Percentiles rank a stretch among this genome's conserved stretches.
phyloP scores from a whole-genome alignment of 352 stramenopile genomes.

The Globisporangium splendens region DNA sequence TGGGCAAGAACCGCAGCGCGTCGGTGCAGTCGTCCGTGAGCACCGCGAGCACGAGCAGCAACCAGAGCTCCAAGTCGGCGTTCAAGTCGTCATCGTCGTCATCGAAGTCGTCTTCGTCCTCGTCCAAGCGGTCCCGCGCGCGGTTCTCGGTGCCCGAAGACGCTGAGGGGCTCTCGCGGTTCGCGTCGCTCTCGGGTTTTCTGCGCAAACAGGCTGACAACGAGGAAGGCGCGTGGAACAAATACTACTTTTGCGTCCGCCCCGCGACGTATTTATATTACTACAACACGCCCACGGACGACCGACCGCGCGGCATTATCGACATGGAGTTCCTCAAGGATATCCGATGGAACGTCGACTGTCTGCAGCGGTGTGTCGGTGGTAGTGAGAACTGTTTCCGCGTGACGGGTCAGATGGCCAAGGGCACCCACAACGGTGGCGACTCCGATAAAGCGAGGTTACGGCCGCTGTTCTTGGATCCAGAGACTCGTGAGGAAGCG shows the following conservation, averaged over 20 bases:
- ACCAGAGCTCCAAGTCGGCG: not conserved
- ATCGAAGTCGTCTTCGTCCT: slow-evolving; percentile 4
- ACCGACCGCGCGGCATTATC: slow-evolving; percentile 66
- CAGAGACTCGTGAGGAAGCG: slow-evolving; percentile 42
- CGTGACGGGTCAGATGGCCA: slow-evolving; percentile 59
- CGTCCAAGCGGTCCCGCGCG: slow-evolving; percentile 42
- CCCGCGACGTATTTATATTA: slow-evolving; percentile 81
- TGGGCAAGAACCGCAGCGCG: slow-evolving; percentile 2
- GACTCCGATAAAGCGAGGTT: slow-evolving; percentile 39
- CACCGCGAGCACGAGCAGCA: slow-evolving; percentile 4
- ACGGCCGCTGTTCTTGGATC: slow-evolving; percentile 66
- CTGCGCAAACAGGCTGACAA: slow-evolving; percentile 80
- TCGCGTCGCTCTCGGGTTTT: slow-evolving; percentile 57
- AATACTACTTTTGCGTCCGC: slow-evolving; percentile 80
- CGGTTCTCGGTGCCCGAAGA: slow-evolving; percentile 54
- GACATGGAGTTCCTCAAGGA: slow-evolving; percentile 79
- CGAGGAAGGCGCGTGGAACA: slow-evolving; percentile 68
- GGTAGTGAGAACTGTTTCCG: slow-evolving; percentile 66
- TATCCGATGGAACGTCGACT: slow-evolving; percentile 72
- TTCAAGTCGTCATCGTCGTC: not conserved
- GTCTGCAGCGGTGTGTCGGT: slow-evolving; percentile 64
- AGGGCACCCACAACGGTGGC: slow-evolving; percentile 16
- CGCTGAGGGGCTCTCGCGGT: slow-evolving; percentile 34
- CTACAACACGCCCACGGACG: slow-evolving; percentile 65
- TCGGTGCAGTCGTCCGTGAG: slow-evolving; percentile 7